Percentiles rank a stretch among this genome's conserved stretches.
These are phyloP conservation scores for Tirmania nivea DNA, from an alignment of 495 filamentous ascomycete species.

Conservation along the genomic window DNA sequence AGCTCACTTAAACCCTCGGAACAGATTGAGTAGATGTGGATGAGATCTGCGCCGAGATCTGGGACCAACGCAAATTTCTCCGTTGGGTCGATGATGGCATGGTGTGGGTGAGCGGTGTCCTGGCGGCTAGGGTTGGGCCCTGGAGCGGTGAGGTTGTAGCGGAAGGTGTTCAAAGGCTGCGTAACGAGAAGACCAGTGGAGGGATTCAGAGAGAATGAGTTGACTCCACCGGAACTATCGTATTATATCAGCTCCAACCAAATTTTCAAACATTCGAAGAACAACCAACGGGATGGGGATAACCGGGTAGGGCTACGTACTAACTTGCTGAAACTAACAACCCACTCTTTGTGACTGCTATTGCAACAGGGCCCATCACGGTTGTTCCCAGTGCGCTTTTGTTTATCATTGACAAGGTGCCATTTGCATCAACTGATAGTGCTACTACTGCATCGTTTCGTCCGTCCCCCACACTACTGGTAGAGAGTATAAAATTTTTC, in stretches of 20 bases:
- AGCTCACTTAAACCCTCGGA: slow-evolving; percentile 21
- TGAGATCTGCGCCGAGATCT: slow-evolving; percentile 50
- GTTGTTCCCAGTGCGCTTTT: not conserved
- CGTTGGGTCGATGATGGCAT: slow-evolving; percentile 47
- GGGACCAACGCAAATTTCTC: slow-evolving; percentile 40
- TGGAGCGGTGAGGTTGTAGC: slow-evolving; percentile 27
- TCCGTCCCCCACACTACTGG: slow-evolving; percentile 1
- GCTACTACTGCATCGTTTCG: slow-evolving; percentile 3
- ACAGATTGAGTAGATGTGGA: slow-evolving; percentile 37
- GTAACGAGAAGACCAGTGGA: slow-evolving; percentile 12
- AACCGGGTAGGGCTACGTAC: slow-evolving; percentile 1
- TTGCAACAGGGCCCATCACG: slow-evolving; percentile 7
- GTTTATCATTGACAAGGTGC: slow-evolving; percentile 5
- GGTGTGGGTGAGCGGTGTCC: slow-evolving; percentile 46
- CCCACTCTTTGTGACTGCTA: not conserved
- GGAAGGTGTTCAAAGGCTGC: slow-evolving; percentile 25
- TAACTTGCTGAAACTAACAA: slow-evolving; percentile 10
- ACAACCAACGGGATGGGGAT: too few relatives aligned
- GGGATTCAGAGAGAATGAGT: slow-evolving; percentile 1
- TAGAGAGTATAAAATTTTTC: slow-evolving; percentile 6
- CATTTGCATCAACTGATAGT: slow-evolving; percentile 5
- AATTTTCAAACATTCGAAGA: not conserved
- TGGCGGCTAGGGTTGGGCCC: slow-evolving; percentile 34
- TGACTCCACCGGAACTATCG: slow-evolving; percentile 7
- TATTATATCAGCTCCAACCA: not conserved